A percentile compares a stretch with the other conserved stretches of the same genome.
These are phyloP conservation scores for Caloboletus inedulis DNA, from an alignment of 1,284 basidiomycete genomes.

Conservation along the genomic window DNA sequence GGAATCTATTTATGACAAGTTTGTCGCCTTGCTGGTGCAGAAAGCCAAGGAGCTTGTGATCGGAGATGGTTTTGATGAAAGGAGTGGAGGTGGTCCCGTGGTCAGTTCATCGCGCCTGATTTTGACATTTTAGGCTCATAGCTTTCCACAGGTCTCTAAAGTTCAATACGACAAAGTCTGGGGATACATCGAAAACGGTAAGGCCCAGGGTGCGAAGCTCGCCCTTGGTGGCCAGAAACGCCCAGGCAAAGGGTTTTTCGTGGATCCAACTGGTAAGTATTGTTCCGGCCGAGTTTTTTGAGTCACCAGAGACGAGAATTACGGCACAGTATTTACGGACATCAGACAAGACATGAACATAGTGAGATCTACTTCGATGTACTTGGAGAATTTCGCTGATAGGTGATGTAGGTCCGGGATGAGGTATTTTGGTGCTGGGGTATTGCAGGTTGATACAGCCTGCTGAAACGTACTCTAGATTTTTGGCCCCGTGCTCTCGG, in stretches of 20 bases:
- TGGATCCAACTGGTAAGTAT: constrained; percentile 71
- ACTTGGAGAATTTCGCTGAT: constrained; percentile 10
- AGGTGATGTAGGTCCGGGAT: constrained; percentile 58
- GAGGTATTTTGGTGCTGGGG: constrained; percentile 44
- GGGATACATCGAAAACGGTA: constrained; percentile 85
- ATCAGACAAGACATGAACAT: constrained; percentile 75
- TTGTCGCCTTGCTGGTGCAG: constrained; percentile 63
- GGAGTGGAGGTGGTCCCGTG: constrained; percentile 75
- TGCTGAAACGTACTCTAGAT: constrained; percentile 48
- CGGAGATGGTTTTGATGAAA: constrained; percentile 79
- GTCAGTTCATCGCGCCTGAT: constrained; percentile 40
- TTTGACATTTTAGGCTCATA: constrained; percentile 10
- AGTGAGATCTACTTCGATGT: constrained; percentile 41
- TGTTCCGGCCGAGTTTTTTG: constrained; percentile 7
- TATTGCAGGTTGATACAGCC: constrained; percentile 4
- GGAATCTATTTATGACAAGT: constrained; percentile 81
- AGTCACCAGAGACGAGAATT: constrained; percentile 2
- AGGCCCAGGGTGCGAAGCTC: constrained; percentile 78
- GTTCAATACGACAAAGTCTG: constrained; percentile 87
- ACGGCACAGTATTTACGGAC: constrained; percentile 64
- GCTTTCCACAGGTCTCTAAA: constrained; percentile 63
- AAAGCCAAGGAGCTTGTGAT: constrained; percentile 71
- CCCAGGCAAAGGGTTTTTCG: constrained; percentile 65
- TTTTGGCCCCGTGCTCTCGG: constrained; percentile 79
- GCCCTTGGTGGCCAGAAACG: constrained; percentile 78